A percentile compares a stretch with the other conserved stretches of the same genome.
These are phyloP conservation scores for Ceratobasidium papillatum DNA, from an alignment of 1,284 basidiomycete species.

Conservation along the genomic window DNA sequence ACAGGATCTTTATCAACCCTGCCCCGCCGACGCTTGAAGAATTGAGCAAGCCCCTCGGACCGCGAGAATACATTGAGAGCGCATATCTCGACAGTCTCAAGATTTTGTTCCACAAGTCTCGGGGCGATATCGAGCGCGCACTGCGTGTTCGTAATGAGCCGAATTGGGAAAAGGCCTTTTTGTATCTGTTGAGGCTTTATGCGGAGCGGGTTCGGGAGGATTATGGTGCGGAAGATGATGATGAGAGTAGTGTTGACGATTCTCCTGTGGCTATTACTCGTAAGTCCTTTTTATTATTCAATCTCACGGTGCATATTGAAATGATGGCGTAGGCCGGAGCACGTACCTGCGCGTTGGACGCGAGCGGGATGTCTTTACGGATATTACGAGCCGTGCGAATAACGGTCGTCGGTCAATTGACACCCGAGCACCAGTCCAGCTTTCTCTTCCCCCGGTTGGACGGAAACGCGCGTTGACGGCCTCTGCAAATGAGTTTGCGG, in stretches of 20 bases:
- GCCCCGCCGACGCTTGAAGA: conserved; percentile 34
- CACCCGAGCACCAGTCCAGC: background rate
- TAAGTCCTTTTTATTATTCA: background rate
- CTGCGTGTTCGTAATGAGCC: conserved; percentile 54
- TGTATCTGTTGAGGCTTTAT: conserved; percentile 85
- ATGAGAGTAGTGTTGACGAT: conserved; percentile 22
- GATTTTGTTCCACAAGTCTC: conserved; percentile 47
- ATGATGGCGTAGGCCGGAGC: conserved; percentile 7
- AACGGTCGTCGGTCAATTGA: conserved; percentile 2
- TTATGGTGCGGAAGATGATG: conserved; percentile 56
- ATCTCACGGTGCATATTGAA: background rate
- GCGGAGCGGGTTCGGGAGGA: conserved; percentile 76
- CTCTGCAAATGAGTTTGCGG: background rate
- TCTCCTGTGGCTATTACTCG: background rate
- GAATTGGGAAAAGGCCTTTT: conserved; percentile 91
- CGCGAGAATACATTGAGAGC: conserved; percentile 69
- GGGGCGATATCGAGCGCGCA: conserved; percentile 28
- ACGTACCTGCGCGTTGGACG: background rate
- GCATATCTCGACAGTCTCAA: conserved; percentile 66
- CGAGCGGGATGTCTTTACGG: background rate
- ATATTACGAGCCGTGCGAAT: conserved; percentile 22
- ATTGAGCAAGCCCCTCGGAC: conserved; percentile 28
- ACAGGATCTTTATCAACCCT: conserved; percentile 43
- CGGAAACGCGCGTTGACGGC: background rate
- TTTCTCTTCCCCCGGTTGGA: background rate